Evolutionary conservation across 768 basidiomycete genomes (phyloP).

Genomic region (Russula sp.): DNA sequence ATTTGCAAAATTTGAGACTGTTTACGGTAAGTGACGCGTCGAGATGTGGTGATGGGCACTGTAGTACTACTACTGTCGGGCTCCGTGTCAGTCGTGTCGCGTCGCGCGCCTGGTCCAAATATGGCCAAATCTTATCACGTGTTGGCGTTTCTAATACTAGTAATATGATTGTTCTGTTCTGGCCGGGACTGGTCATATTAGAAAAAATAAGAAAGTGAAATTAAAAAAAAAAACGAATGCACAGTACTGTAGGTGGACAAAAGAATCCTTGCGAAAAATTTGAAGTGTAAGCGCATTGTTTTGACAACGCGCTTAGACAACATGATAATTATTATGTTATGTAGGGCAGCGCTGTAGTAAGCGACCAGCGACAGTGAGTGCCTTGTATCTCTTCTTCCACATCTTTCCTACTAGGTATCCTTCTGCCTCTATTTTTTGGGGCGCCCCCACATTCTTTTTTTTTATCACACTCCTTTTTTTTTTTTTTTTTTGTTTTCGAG

Average conservation of each 20-base stretch:
- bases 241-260: too few species aligned
- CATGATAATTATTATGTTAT: too few species aligned
- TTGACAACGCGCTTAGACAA: too few species aligned
- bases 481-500: background rate
- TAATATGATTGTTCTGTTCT: background rate
- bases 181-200: background rate
- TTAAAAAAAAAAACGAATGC: background rate
- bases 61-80: too few species aligned
- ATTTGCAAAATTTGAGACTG: too few species aligned
- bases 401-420: background rate
- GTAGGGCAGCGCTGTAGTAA: too few species aligned
- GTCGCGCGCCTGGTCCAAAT: background rate
- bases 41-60: too few species aligned
- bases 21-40: too few species aligned
- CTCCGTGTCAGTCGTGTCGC: background rate
- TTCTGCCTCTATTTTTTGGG: background rate
- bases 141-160: background rate
- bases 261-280: background rate
- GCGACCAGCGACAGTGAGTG: background rate
- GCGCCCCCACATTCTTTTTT: conserved; percentile 16
- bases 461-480: conserved; percentile 7
- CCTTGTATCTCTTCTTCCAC: background rate
- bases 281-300: too few species aligned
- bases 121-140: conserved; percentile 1
- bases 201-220: background rate